These are phyloP conservation scores for Puccinia horiana DNA, from an alignment of 1,284 basidiomycete genomes.

Conservation along the genomic window DNA sequence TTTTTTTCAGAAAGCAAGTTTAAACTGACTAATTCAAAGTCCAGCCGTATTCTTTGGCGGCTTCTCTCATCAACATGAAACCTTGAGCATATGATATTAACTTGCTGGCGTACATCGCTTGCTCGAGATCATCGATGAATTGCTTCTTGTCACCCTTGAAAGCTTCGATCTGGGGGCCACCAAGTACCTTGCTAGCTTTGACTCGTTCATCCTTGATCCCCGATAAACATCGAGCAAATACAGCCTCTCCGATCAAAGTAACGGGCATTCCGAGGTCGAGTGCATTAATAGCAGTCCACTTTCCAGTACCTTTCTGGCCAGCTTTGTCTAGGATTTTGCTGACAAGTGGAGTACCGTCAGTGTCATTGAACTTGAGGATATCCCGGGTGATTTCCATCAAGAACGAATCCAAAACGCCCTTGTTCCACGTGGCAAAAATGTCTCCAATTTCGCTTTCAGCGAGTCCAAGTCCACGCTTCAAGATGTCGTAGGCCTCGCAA, in stretches of 20 bases:
- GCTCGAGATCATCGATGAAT: slow-evolving; percentile 98
- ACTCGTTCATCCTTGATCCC: slow-evolving; percentile 96
- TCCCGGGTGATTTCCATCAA: slow-evolving; percentile 96
- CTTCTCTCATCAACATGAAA: slow-evolving; percentile 99
- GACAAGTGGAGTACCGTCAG: slow-evolving; percentile 86
- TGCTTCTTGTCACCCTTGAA: slow-evolving; percentile 99
- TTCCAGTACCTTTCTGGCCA: slow-evolving; percentile 99
- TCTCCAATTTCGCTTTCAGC: slow-evolving; percentile 56
- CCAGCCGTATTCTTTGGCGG: slow-evolving; percentile 83
- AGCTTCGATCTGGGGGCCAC: slow-evolving; percentile 82
- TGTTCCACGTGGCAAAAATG: slow-evolving; percentile 76
- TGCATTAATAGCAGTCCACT: slow-evolving; percentile 99
- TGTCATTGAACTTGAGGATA: slow-evolving; percentile 93
- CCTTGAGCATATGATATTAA: slow-evolving; percentile 85
- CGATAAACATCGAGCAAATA: slow-evolving; percentile 97
- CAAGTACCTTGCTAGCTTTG: slow-evolving; percentile 85
- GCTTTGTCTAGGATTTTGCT: slow-evolving; percentile 93
- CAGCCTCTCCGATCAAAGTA: slow-evolving; percentile 98
- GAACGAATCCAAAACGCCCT: slow-evolving; percentile 98
- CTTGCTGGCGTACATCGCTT: slow-evolving; percentile 98
- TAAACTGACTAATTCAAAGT: slow-evolving; percentile 58
- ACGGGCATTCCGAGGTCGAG: slow-evolving; percentile 91
- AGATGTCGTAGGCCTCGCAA: slow-evolving; percentile 96
- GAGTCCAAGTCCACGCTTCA: slow-evolving; percentile 91
- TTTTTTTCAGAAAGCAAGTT: slow-evolving; percentile 53